These are phyloP conservation scores for Fusarium musae DNA, from an alignment of 2,329 filamentous ascomycete species.

Conservation along the genomic window DNA sequence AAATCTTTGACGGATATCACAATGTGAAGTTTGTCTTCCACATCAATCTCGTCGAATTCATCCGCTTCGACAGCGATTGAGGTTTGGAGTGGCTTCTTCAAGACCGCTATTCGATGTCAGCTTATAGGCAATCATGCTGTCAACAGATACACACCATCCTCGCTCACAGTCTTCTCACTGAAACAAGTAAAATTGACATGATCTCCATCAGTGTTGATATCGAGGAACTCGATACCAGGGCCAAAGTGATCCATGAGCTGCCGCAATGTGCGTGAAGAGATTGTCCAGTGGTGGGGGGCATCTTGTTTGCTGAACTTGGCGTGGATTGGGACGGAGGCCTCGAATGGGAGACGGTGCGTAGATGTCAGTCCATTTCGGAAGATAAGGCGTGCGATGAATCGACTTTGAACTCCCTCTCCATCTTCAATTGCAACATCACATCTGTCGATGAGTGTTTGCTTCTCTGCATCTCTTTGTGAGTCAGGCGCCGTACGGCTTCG, in stretches of 20 bases:
- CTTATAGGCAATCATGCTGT: neutral
- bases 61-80: conserved; percentile 80
- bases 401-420: conserved; percentile 74
- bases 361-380: conserved; percentile 82
- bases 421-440: conserved; percentile 82
- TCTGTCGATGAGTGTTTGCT: conserved; percentile 76
- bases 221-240: conserved; percentile 81
- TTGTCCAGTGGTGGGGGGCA: conserved; percentile 76
- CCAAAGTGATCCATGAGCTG: conserved; percentile 85
- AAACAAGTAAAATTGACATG: conserved; percentile 84
- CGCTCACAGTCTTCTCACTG: conserved; percentile 80
- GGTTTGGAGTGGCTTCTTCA: conserved; percentile 84
- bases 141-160: conserved; percentile 53
- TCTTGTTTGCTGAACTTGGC: conserved; percentile 77
- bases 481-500: conserved; percentile 72
- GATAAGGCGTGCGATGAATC: conserved; percentile 78
- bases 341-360: conserved; percentile 80
- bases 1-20: conserved; percentile 87
- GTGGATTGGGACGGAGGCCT: conserved; percentile 77
- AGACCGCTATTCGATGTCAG: conserved; percentile 64
- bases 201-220: conserved; percentile 79
- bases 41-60: conserved; percentile 79
- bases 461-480: conserved; percentile 65
- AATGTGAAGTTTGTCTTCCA: conserved; percentile 81
- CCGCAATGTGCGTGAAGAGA: conserved; percentile 75